These are phyloP conservation scores for Rhizopogon vinicolor DNA, from an alignment of 768 basidiomycete species.

Conservation along the genomic window DNA sequence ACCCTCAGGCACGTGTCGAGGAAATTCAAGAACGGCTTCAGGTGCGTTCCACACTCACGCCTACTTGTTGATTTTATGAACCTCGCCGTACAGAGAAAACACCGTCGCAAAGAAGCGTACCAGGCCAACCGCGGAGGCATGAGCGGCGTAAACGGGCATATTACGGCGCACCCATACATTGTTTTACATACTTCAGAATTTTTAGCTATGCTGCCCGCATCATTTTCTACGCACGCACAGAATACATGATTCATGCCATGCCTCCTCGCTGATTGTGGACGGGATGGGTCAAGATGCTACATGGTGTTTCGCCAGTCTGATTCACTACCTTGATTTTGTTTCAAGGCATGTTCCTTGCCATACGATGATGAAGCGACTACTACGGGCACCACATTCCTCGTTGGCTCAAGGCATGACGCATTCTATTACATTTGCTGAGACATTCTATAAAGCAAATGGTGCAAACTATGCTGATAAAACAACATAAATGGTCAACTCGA, in stretches of 20 bases:
- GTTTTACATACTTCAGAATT: constrained; percentile 12
- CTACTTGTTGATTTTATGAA: background rate
- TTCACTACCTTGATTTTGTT: too few relatives aligned
- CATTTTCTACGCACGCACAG: constrained; percentile 2
- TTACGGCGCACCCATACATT: background rate
- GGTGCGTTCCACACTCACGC: constrained; percentile 38
- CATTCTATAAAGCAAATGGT: too few relatives aligned
- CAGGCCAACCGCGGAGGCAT: constrained; percentile 51
- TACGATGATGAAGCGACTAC: too few relatives aligned
- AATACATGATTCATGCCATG: constrained; percentile 16
- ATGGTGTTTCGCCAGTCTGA: background rate
- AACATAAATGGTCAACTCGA: too few relatives aligned
- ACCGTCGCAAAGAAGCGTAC: constrained; percentile 83
- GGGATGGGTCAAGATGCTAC: background rate
- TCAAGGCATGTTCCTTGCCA: too few relatives aligned
- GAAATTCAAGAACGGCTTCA: constrained; percentile 99
- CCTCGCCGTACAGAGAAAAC: constrained; percentile 64
- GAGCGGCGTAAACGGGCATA: constrained; percentile 10
- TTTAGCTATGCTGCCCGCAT: constrained; percentile 5
- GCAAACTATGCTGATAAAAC: too few relatives aligned
- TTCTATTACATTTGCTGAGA: too few relatives aligned
- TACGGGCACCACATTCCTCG: too few relatives aligned
- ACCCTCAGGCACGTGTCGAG: constrained; percentile 91
- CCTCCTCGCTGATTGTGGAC: background rate
- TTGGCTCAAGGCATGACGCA: too few relatives aligned